phyloP scores from a whole-genome alignment of 1,284 basidiomycete genomes.

The Lentinula novae-zelandiae region DNA sequence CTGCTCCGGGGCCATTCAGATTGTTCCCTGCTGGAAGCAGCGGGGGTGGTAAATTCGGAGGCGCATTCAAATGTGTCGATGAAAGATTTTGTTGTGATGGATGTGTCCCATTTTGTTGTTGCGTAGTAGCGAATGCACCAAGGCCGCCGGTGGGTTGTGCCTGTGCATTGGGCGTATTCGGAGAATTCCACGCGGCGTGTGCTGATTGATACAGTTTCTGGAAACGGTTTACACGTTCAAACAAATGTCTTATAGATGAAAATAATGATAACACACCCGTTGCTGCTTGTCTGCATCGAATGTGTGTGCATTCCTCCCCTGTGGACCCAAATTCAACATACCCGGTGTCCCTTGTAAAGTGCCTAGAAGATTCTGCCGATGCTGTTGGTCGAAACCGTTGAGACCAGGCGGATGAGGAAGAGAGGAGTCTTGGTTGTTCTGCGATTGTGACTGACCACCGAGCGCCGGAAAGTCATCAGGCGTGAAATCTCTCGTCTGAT shows the following conservation, averaged over 20 bases:
- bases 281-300: slow-evolving; percentile 68
- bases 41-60: slow-evolving; percentile 53
- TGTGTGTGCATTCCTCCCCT: slow-evolving; percentile 43
- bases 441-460: slow-evolving; percentile 39
- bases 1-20: background rate
- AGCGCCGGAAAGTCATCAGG: slow-evolving; percentile 83
- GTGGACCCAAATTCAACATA: slow-evolving; percentile 57
- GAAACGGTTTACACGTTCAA: slow-evolving; percentile 22
- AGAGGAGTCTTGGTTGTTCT: slow-evolving; percentile 21
- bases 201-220: slow-evolving; percentile 60
- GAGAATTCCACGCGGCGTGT: slow-evolving; percentile 60
- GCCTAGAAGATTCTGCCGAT: slow-evolving; percentile 52
- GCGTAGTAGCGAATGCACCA: slow-evolving; percentile 23
- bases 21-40: slow-evolving; percentile 25
- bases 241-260: slow-evolving; percentile 9
- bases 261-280: slow-evolving; percentile 46
- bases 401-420: slow-evolving; percentile 67
- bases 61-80: slow-evolving; percentile 21
- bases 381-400: slow-evolving; percentile 59
- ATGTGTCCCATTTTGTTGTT: slow-evolving; percentile 30
- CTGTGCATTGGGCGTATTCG: slow-evolving; percentile 37
- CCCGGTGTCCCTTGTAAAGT: slow-evolving; percentile 57
- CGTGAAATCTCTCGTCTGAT: slow-evolving; percentile 65
- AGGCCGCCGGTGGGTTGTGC: slow-evolving; percentile 26
- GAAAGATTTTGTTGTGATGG: slow-evolving; percentile 14